Evolutionary conservation across 148 eudicot genomes (phyloP).

Genomic region (Polygonum aviculare): DNA sequence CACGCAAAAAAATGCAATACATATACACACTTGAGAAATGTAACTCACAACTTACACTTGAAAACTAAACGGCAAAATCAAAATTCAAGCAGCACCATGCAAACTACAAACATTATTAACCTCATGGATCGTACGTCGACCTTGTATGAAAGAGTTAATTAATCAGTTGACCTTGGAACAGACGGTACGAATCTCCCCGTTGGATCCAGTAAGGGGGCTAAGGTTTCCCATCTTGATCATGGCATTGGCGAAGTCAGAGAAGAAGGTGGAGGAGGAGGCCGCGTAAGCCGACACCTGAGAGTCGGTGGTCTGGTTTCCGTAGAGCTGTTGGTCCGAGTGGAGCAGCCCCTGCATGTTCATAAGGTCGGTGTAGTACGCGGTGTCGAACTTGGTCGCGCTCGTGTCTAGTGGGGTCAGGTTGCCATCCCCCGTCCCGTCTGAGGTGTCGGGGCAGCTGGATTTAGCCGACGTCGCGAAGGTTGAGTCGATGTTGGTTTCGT

Average conservation of each 20-base stretch:
- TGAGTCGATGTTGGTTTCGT: conserved; percentile 45
- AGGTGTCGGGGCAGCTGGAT: conserved; percentile 34
- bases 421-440: conserved; percentile 25
- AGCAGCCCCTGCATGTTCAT: conserved; percentile 46
- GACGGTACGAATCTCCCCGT: conserved; percentile 49
- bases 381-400: conserved; percentile 37
- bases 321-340: conserved; percentile 77
- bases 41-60: too few species aligned
- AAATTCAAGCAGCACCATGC: too few species aligned
- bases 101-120: too few species aligned
- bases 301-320: conserved; percentile 45
- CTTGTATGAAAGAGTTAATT: too few species aligned
- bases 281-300: conserved; percentile 31
- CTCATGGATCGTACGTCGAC: too few species aligned
- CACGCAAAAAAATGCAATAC: too few species aligned
- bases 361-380: conserved; percentile 49
- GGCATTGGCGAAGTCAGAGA: conserved; percentile 36
- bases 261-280: conserved; percentile 20
- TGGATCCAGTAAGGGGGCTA: conserved; percentile 47
- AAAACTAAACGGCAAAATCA: too few species aligned
- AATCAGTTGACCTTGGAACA: conserved; percentile 39
- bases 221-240: conserved; percentile 64
- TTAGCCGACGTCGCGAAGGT: conserved; percentile 33
- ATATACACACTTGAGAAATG: too few species aligned
- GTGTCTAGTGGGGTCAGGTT: conserved; percentile 41